Conservation (phyloP, 2,329 filamentous ascomycete species). For the Achaetomium macrosporum region DNA sequence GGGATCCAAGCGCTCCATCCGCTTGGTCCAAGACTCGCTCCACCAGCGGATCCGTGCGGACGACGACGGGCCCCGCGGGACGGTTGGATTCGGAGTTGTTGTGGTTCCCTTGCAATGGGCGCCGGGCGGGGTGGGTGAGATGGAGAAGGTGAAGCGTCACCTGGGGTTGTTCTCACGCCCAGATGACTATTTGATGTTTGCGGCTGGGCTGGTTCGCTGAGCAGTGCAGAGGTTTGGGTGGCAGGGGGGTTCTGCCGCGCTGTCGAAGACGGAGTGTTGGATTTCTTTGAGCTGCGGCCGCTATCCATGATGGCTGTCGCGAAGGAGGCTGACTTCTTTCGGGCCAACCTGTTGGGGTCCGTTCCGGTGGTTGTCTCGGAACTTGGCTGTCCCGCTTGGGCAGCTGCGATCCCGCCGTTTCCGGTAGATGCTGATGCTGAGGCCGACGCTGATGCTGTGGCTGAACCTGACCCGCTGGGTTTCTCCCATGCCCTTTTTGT, state of each 20-base stretch:
- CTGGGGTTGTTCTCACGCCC: slow-evolving; percentile 37
- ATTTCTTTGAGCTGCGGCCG: slow-evolving; percentile 4
- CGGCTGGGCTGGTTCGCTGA: slow-evolving; percentile 52
- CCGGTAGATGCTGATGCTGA: slow-evolving; percentile 13
- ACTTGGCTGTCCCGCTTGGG: background rate
- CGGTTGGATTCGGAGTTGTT: background rate
- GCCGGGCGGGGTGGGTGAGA: background rate
- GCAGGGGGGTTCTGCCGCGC: slow-evolving; percentile 26
- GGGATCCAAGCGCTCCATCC: slow-evolving; percentile 41
- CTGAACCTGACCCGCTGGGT: slow-evolving; percentile 21
- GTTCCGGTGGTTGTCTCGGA: background rate
- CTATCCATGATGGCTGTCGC: slow-evolving; percentile 43
- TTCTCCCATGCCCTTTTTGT: slow-evolving; percentile 30
- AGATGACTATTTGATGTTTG: slow-evolving; percentile 50
- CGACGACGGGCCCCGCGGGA: background rate
- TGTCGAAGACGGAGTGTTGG: background rate
- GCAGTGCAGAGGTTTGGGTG: slow-evolving; percentile 34
- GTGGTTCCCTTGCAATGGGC: too few species aligned
- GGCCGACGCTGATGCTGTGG: slow-evolving; percentile 8
- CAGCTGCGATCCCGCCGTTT: slow-evolving; percentile 2
- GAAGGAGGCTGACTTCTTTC: slow-evolving; percentile 39
- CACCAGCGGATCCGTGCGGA: background rate
- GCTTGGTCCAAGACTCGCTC: background rate
- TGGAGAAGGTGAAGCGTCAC: background rate
- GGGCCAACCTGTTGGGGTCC: slow-evolving; percentile 19